Evolutionary conservation across 2,329 filamentous ascomycete species (phyloP), one percentile per base, ranked within the genome.

Genomic region (Penicillium griseofulvum): DNA sequence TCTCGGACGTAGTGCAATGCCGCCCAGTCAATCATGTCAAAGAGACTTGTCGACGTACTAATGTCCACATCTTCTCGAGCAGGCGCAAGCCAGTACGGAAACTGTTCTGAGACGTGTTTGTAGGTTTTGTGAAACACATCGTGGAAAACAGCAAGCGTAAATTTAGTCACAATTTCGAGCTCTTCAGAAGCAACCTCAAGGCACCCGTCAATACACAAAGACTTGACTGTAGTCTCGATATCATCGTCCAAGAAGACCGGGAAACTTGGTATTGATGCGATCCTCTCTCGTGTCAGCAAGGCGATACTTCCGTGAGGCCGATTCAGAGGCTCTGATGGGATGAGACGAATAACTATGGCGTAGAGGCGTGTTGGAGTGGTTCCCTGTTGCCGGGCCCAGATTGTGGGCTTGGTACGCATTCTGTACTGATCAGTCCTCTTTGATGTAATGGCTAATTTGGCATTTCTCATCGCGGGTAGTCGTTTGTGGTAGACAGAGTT

Each of bases 71-170:
- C 29, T 42, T 47, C 28, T 46, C 49, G 55, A 57, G 80, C 61
- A 6, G 94, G 93, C 0, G 86, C 88, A 14, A 97, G 68, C 77
- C 91, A 96, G 71, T 97, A 99, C 0, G 91, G 87, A 69, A 96
- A 82, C 28, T 87, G 84, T 0, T 80, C 72, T 0, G 78, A 63
- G 16, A 85, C 79, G 0, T 83, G 77, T 46, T 89, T 85, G 65
- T 90, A 99, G 3, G 81, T 80, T 71, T 99, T 99, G 71, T 91
- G 93, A 76, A 96, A 97, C 0, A 97, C 78, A 63, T 97, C 91
- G 16, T 83, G 76, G 71, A 95, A 97, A 0, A 95, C 73, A 5
- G 82, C 80, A 38, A 95, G 75, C 0, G 90, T 96, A 68, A 94
- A 96, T 0, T 71, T 73, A 0, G 85, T 86, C n/a, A 97, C 69